Percentiles rank a stretch among this genome's conserved stretches.
These are phyloP conservation scores for Theobroma cacao DNA, from an alignment of 345 rosid genomes.

Conservation along the genomic window DNA sequence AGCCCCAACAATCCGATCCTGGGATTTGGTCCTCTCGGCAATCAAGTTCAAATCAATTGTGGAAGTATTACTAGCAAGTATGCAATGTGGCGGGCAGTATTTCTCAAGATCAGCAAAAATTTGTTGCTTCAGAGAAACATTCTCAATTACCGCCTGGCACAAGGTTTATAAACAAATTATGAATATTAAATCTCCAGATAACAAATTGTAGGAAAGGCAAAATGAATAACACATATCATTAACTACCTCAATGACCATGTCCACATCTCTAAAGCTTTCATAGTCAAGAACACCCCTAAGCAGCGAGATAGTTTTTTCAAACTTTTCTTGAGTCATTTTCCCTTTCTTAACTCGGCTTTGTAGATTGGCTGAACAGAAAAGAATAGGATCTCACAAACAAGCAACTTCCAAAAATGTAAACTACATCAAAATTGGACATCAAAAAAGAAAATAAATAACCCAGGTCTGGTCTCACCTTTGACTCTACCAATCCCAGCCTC, in stretches of 20 bases:
- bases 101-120: constrained; percentile 92
- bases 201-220: background rate
- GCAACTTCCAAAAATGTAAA: constrained; percentile 11
- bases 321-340: constrained; percentile 71
- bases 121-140: constrained; percentile 88
- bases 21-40: constrained; percentile 76
- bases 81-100: constrained; percentile 83
- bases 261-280: constrained; percentile 83
- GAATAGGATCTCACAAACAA: constrained; percentile 13
- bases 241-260: constrained; percentile 93
- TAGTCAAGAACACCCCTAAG: constrained; percentile 81
- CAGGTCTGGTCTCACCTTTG: constrained; percentile 44
- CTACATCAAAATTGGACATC: background rate
- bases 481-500: constrained; percentile 86
- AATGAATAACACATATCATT: background rate
- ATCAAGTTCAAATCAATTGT: constrained; percentile 89
- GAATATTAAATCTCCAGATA: constrained; percentile 11
- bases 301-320: constrained; percentile 73
- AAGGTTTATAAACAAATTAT: constrained; percentile 29
- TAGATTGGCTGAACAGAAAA: constrained; percentile 64
- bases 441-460: background rate
- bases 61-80: constrained; percentile 93
- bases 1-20: constrained; percentile 85
- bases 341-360: constrained; percentile 90
- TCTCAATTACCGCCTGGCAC: constrained; percentile 91